Percentiles rank a stretch among this genome's conserved stretches.
These are phyloP conservation scores for Blumeriella jaapii DNA, from an alignment of 2,329 filamentous ascomycete species.

Conservation along the genomic window DNA sequence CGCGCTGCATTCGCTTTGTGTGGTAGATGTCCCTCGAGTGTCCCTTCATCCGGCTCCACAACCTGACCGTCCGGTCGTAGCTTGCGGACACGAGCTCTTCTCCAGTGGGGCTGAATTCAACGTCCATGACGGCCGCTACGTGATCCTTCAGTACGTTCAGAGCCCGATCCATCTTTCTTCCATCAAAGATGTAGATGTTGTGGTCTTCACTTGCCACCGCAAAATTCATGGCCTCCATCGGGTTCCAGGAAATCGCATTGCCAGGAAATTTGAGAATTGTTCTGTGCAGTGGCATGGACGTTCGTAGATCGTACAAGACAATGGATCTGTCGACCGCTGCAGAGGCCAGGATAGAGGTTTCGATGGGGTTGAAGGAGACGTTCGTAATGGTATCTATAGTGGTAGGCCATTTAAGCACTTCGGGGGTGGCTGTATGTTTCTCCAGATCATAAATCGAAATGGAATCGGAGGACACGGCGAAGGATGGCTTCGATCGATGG, in stretches of 20 bases:
- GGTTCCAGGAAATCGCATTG: constrained; percentile 85
- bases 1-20: constrained; percentile 94
- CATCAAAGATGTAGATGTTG: constrained; percentile 60
- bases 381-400: constrained; percentile 82
- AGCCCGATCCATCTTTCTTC: constrained; percentile 78
- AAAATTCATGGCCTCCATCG: constrained; percentile 94
- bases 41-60: constrained; percentile 72
- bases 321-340: constrained; percentile 76
- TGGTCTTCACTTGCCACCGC: constrained; percentile 86
- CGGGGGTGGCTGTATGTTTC: constrained; percentile 66
- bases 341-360: constrained; percentile 82
- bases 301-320: constrained; percentile 85
- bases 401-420: constrained; percentile 79
- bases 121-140: constrained; percentile 85
- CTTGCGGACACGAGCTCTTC: constrained; percentile 84
- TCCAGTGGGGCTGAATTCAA: constrained; percentile 89
- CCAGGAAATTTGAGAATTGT: constrained; percentile 71
- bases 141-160: constrained; percentile 86
- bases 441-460: constrained; percentile 87
- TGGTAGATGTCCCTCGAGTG: constrained; percentile 91
- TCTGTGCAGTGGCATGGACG: constrained; percentile 70
- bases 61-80: constrained; percentile 77
- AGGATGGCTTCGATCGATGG: constrained; percentile 66
- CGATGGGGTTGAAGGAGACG: constrained; percentile 83
- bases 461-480: constrained; percentile 66